Evolutionary conservation across 495 filamentous ascomycete genomes (phyloP), one percentile per base, ranked within the genome.

Genomic region (Lasiosphaeriaceae sp.): DNA sequence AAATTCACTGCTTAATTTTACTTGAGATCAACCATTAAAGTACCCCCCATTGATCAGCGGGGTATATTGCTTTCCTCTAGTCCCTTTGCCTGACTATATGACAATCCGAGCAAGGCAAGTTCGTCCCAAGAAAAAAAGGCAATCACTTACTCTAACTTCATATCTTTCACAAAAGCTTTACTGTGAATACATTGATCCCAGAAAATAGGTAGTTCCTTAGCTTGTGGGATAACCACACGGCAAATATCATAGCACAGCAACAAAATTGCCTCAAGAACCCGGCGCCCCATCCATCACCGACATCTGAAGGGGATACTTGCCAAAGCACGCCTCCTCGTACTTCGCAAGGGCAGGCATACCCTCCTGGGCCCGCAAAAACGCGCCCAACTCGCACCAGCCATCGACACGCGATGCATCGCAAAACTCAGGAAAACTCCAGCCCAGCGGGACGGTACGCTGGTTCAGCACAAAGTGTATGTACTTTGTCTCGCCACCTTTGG

Each of bases 381-480:
- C 80, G 11, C 68, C 62, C 17, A 86, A 57, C 61, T 86, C 81
- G 61, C 85, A 86, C 84, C 84, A 86, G 8, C 84, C 85, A 65
- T 87, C 84, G n/a, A 77, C 71, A 2, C 83, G 69, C 1, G 72
- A 55, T 11, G 50, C 65, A 16, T 77, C 81, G 65, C 85, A n/a
- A n/a, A n/a, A 88, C n/a, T 74, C 77, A 11, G 77, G 60, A 47
- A 83, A 79, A 55, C 80, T 84, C 26, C 59, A 62, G 8, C 83
- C 81, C 0, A 87, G 68, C 2, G 84, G 84, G 0, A 88, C 52
- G 0, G 83, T 87, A 17, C 84, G 70, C 67, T 86, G 83, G 60
- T 87, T 86, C 24, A 85, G 72, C 9, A 87, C 65, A 65, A 88
- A 86, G 64, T 86, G 84, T 5, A 88, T 71, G 60, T 87, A 87